These are phyloP conservation scores for Aureobasidium sp. DNA, from an alignment of 2,329 filamentous ascomycete species.

Conservation along the genomic window DNA sequence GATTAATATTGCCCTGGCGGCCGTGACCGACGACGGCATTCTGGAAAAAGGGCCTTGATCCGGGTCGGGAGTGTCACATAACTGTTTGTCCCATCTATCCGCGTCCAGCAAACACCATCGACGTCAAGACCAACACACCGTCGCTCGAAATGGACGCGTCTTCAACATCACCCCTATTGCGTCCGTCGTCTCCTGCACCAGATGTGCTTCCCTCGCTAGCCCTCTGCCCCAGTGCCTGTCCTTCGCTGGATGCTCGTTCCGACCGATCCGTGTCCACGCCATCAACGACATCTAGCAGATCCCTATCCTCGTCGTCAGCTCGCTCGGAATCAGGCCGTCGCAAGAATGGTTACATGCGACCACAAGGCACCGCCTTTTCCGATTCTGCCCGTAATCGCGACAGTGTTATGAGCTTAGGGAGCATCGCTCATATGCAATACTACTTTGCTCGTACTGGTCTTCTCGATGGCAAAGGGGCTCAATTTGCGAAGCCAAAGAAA, in stretches of 20 bases:
- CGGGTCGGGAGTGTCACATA: neutral
- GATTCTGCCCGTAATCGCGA: slow-evolving; percentile 83
- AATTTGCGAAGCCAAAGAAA: slow-evolving; percentile 66
- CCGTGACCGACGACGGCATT: slow-evolving; percentile 4
- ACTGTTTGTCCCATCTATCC: neutral
- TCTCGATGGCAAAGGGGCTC: slow-evolving; percentile 84
- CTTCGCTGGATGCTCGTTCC: slow-evolving; percentile 56
- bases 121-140: neutral
- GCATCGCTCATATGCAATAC: slow-evolving; percentile 94
- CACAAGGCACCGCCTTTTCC: slow-evolving; percentile 80
- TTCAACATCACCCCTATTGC: slow-evolving; percentile 24
- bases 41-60: neutral
- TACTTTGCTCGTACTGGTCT: slow-evolving; percentile 94
- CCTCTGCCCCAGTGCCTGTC: slow-evolving; percentile 44
- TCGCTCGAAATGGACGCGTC: neutral
- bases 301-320: slow-evolving; percentile 47
- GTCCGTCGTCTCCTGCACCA: slow-evolving; percentile 56
- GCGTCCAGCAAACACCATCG: slow-evolving; percentile 2
- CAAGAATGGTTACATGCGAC: slow-evolving; percentile 77
- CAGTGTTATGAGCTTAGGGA: slow-evolving; percentile 91
- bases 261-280: slow-evolving; percentile 43
- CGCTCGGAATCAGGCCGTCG: slow-evolving; percentile 42
- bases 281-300: slow-evolving; percentile 36
- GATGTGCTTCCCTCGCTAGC: slow-evolving; percentile 55
- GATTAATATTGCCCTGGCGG: slow-evolving; percentile 8